Base-by-base conservation (phyloP, 177 flowering plant genomes). In the Vitis hybrid region DNA sequence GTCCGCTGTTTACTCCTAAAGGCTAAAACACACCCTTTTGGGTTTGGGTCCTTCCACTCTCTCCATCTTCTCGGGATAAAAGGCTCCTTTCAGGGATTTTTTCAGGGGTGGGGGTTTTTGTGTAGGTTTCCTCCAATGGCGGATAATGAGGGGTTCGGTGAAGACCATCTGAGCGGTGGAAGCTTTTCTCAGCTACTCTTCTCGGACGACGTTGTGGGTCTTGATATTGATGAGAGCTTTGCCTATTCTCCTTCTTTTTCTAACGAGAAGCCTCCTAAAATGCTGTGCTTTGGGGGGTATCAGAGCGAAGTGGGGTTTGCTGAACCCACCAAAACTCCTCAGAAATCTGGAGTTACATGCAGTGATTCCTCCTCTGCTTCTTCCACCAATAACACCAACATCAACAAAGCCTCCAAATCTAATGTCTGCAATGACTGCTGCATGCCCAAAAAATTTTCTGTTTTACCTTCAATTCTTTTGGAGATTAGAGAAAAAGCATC, bases 281-380 rank as follows among this genome's bases (percentile, higher is more conserved):
- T 87, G 90, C 84, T 87, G 15, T 85, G 93, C 67, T 89, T 89
- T 64, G 88, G 85, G 2, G 75, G 70, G 64, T 67, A 65, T 48
- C 14, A 66, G 18, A 45, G 68, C 12, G 62, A 71, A 60, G 22
- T 13, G 68, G 68, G 70, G 59, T 62, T 65, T 59, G 10, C 45
- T 8, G 72, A 66, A 18, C 59, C 52, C 16, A 11, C 66, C 1
- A 60, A 9, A 10, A 66, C 69, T 49, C 49, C 71, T 50, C 81
- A 69, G 78, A 80, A 69, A 72, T 74, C 88, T 2, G 82, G 79
- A 10, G 53, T 73, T 29, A 74, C 78, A 56, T 87, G 81, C 76
- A 80, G 78, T 64, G 88, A 78, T 62, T 80, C 86, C 11, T 80
- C 87, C 11, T 83, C 90, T 2, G 68, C 75, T 71, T 76, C 87